Base-by-base conservation (phyloP, 768 basidiomycete species). In the Naganishia onofrii region DNA sequence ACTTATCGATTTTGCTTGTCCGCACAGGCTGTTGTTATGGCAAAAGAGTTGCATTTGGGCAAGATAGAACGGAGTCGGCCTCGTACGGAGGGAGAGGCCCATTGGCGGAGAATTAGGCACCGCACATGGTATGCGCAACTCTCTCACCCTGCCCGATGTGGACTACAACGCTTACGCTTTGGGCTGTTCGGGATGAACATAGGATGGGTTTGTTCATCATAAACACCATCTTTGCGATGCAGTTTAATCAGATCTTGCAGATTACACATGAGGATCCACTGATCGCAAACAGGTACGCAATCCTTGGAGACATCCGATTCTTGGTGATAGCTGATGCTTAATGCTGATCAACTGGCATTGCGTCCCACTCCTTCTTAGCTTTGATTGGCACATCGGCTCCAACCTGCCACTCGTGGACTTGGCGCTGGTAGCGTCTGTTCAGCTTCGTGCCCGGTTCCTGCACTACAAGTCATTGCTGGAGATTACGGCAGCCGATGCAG, bases 151-250 rank as follows among this genome's bases (percentile, higher is more conserved):
- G 8, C 17, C 3, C 26, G 32, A 6, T 15, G 2, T 53, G n/a
- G 29, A 17, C 13, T 19, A 1, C 5, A 31, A 29, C 52, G 12
- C 31, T 19, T 15, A 64, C 56, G 55, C 46, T 63, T 13, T 46
- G n/a, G 29, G 32, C 23, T 19, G n/a, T 36, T 17, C 34, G 38
- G 32, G 42, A 34, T n/a, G 21, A 7, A 21, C 19, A 8, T 17
- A 74, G 74, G 74, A 38, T 75, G 13, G 70, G 72, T 26, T 31
- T 75, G 19, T 75, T 75, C 74, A 60, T 73, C 15, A 70, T 70
- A 69, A 75, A 75, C 42, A 73, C 74, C 3, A 70, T 75, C 42
- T 75, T 73, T 58, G 68, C 71, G 28, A 71, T 75, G 70, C 74
- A 75, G 56, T 75, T 75, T 53, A 71, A 71, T 34, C 72, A 71